Evolutionary conservation across 2,329 filamentous ascomycete species (phyloP).

Genomic region (Cordyceps fumosorosea): DNA sequence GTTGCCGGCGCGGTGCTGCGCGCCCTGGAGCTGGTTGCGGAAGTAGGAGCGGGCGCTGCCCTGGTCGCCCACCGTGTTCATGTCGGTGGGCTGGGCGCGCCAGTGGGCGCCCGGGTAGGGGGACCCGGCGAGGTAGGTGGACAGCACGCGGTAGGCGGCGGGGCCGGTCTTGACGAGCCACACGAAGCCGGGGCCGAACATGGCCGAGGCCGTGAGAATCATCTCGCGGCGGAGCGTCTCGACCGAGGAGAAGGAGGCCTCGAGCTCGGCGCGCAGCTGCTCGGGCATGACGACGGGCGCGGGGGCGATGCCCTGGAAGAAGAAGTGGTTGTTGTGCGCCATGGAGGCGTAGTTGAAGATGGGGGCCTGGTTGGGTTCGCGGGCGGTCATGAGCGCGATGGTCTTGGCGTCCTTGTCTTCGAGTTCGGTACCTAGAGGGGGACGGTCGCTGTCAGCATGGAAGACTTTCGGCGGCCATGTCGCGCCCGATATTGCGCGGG

Average conservation of each 20-base stretch:
- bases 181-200: slow-evolving; percentile 97
- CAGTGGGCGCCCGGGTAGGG: slow-evolving; percentile 82
- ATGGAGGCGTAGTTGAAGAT: slow-evolving; percentile 96
- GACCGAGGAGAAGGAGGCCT: slow-evolving; percentile 69
- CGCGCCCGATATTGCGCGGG: not conserved
- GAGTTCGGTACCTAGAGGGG: slow-evolving; percentile 51
- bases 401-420: slow-evolving; percentile 57
- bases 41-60: slow-evolving; percentile 32
- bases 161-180: slow-evolving; percentile 69
- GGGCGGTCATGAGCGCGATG: slow-evolving; percentile 68
- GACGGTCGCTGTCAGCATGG: slow-evolving; percentile 14
- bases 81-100: slow-evolving; percentile 62
- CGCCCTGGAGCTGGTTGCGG: slow-evolving; percentile 29
- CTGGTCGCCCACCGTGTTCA: slow-evolving; percentile 53
- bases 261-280: slow-evolving; percentile 52
- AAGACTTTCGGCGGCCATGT: not conserved
- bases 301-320: slow-evolving; percentile 55
- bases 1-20: slow-evolving; percentile 22
- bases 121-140: slow-evolving; percentile 86
- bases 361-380: slow-evolving; percentile 68
- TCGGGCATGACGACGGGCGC: slow-evolving; percentile 46
- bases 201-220: slow-evolving; percentile 70
- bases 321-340: slow-evolving; percentile 86
- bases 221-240: slow-evolving; percentile 78
- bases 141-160: slow-evolving; percentile 60